Evolutionary conservation across 2,329 filamentous ascomycete species (phyloP).

Genomic region (Fonsecaea multimorphosa): DNA sequence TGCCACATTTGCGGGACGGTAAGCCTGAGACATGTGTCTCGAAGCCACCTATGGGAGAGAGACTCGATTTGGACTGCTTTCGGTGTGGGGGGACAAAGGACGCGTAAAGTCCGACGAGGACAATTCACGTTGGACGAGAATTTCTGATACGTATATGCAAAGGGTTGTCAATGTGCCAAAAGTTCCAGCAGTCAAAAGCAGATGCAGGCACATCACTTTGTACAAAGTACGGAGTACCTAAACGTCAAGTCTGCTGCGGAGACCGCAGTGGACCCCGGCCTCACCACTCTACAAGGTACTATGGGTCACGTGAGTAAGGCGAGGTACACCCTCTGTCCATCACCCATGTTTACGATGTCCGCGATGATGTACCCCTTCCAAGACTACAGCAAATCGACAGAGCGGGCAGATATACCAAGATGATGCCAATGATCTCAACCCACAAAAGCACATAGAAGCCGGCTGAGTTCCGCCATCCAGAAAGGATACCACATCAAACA

Average conservation of each 20-base stretch:
- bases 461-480: neutral
- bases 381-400: neutral
- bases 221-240: neutral
- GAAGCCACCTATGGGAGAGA: constrained; percentile 17
- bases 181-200: neutral
- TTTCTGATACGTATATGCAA: neutral
- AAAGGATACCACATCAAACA: neutral
- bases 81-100: constrained; percentile 12
- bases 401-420: neutral
- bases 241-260: neutral
- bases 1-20: constrained; percentile 28
- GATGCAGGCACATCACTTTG: neutral
- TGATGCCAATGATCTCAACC: neutral
- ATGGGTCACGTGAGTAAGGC: neutral
- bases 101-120: neutral
- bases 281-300: neutral
- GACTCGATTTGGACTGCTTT: constrained; percentile 14
- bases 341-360: neutral
- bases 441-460: neutral
- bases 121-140: neutral
- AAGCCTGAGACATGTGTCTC: constrained; percentile 32
- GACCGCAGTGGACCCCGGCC: neutral
- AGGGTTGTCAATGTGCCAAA: neutral
- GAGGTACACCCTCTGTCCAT: neutral
- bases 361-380: neutral